Conservation (phyloP, 2,329 filamentous ascomycete genomes). For the Xylariales sp. region DNA sequence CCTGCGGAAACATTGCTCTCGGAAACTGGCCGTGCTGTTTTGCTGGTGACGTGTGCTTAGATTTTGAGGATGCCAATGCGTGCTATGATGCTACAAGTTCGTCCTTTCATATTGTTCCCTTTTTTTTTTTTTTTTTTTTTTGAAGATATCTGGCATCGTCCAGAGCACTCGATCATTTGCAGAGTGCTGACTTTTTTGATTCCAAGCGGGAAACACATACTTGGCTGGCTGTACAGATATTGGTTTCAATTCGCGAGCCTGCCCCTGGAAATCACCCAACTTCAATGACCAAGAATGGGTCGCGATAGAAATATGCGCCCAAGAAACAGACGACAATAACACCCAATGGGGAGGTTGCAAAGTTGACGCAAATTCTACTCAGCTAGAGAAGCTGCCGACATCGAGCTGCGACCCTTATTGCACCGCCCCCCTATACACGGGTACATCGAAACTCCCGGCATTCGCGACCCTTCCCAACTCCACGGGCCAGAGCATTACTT, state of each 20-base stretch:
- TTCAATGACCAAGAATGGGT: conserved; percentile 10
- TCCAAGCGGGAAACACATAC: conserved; percentile 8
- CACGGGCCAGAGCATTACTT: conserved; percentile 4
- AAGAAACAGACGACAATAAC: not conserved
- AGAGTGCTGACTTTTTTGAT: too few relatives aligned
- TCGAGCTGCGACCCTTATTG: conserved; percentile 9
- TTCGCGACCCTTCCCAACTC: conserved; percentile 7
- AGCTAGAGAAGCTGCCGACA: conserved; percentile 5
- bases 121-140: too few relatives aligned
- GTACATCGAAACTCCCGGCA: not conserved
- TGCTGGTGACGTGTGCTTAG: conserved; percentile 6
- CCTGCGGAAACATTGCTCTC: conserved; percentile 8
- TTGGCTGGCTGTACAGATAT: conserved; percentile 9
- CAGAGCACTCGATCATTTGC: too few relatives aligned
- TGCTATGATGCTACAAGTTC: conserved; percentile 7
- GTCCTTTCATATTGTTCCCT: too few relatives aligned
- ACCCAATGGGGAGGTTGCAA: conserved; percentile 8
- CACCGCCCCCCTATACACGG: not conserved
- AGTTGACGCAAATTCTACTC: conserved; percentile 1
- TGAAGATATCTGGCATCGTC: too few relatives aligned
- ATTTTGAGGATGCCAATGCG: conserved; percentile 7
- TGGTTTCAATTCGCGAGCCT: conserved; percentile 5
- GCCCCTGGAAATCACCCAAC: conserved; percentile 5
- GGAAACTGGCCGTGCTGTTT: conserved; percentile 9
- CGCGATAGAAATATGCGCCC: conserved; percentile 6